These are phyloP conservation scores for Nevesoporus exiguus DNA, from an alignment of 768 basidiomycete species.

Conservation along the genomic window DNA sequence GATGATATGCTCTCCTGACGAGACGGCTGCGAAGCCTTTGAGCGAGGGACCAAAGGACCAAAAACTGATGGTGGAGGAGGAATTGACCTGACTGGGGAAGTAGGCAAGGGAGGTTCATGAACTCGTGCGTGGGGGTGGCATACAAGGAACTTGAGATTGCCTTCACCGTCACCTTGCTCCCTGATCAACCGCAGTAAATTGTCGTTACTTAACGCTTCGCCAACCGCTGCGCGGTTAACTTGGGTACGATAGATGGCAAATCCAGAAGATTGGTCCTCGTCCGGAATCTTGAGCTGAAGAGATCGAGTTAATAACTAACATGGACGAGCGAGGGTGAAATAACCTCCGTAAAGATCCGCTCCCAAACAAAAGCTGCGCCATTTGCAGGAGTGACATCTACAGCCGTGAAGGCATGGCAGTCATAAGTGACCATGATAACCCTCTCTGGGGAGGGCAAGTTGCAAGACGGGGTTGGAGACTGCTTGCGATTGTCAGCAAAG, in stretches of 20 bases:
- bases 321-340: conserved; percentile 15
- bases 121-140: conserved; percentile 60
- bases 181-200: conserved; percentile 69
- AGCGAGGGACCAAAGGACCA: conserved; percentile 49
- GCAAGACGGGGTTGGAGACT: conserved; percentile 32
- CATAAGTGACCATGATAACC: conserved; percentile 66
- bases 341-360: conserved; percentile 79
- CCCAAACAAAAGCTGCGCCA: conserved; percentile 67
- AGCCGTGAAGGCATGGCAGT: conserved; percentile 70
- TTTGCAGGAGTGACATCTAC: conserved; percentile 69
- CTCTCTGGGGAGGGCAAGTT: conserved; percentile 31
- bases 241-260: conserved; percentile 86
- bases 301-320: conserved; percentile 1
- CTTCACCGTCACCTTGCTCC: conserved; percentile 69
- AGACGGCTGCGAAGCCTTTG: conserved; percentile 46
- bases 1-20: conserved; percentile 73
- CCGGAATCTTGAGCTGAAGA: conserved; percentile 68
- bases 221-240: conserved; percentile 73
- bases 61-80: conserved; percentile 49
- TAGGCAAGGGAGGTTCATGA: conserved; percentile 46
- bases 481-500: conserved; percentile 13
- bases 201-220: conserved; percentile 70
- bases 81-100: conserved; percentile 43
- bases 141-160: conserved; percentile 82
- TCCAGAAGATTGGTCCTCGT: conserved; percentile 69